Percentiles rank a stretch among this genome's conserved stretches.
These are phyloP conservation scores for Trypanosoma mega DNA, from an alignment of 208 protist species.

Conservation along the genomic window DNA sequence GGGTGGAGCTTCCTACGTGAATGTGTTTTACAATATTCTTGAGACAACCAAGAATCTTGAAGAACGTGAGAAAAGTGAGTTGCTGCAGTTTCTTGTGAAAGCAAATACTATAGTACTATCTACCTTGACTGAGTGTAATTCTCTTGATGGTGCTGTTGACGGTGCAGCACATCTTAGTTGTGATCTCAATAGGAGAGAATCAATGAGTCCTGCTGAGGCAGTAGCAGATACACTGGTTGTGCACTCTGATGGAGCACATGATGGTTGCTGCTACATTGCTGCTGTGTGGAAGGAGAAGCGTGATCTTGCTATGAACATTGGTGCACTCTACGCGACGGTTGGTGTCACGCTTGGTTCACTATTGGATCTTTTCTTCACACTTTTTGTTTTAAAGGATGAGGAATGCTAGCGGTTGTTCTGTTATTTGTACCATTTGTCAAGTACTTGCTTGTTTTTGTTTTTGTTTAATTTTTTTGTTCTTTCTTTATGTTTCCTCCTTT, in stretches of 20 bases:
- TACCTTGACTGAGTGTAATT: too few relatives aligned
- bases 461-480: too few relatives aligned
- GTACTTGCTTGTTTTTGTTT: too few relatives aligned
- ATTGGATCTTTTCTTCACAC: slow-evolving; percentile 75
- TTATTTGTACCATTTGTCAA: too few relatives aligned
- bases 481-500: too few relatives aligned
- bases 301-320: slow-evolving; percentile 86
- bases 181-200: too few relatives aligned
- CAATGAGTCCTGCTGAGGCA: too few relatives aligned
- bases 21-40: slow-evolving; percentile 90
- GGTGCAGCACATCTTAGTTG: too few relatives aligned
- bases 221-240: too few relatives aligned
- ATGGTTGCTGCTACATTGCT: slow-evolving; percentile 22
- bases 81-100: neutral
- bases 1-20: slow-evolving; percentile 91
- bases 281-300: slow-evolving; percentile 54
- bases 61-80: slow-evolving; percentile 28
- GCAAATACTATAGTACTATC: too few relatives aligned
- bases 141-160: too few relatives aligned
- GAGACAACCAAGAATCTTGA: slow-evolving; percentile 33
- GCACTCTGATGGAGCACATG: slow-evolving; percentile 25
- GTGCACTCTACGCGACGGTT: slow-evolving; percentile 70
- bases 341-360: slow-evolving; percentile 75
- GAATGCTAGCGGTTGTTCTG: too few relatives aligned
- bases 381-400: slow-evolving; percentile 47